Conservation (phyloP, 257 asterid species). For the Nicotiana knightiana region DNA sequence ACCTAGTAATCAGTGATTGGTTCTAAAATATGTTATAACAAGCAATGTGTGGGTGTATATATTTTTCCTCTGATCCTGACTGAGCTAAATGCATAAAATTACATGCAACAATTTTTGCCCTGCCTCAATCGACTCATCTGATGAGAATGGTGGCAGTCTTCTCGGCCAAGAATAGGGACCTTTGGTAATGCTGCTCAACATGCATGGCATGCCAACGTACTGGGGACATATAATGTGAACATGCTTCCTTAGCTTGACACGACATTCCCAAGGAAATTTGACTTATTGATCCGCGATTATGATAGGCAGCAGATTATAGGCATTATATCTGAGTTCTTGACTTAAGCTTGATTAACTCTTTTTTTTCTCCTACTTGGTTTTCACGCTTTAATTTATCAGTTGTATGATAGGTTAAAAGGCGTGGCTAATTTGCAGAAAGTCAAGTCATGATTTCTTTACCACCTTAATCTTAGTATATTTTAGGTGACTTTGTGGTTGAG, state of each 20-base stretch:
- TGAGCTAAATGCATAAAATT: no score
- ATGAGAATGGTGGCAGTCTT: no score
- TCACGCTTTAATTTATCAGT: neutral
- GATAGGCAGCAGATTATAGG: neutral
- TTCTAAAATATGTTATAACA: no score
- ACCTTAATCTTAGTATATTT: neutral
- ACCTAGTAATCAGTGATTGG: no score
- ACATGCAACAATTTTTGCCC: no score
- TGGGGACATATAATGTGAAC: slow-evolving; percentile 50
- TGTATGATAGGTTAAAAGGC: neutral
- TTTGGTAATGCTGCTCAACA: slow-evolving; percentile 29
- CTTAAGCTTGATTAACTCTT: neutral
- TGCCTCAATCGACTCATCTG: slow-evolving; percentile 6
- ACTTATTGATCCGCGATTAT: neutral
- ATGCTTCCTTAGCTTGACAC: slow-evolving; percentile 37
- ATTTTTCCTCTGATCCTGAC: slow-evolving; percentile 36
- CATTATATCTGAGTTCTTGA: neutral
- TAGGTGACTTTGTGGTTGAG: neutral
- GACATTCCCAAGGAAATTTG: neutral
- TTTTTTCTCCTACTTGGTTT: neutral
- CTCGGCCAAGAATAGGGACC: no score
- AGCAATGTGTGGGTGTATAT: no score
- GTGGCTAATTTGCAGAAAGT: no score
- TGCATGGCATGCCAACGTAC: slow-evolving; percentile 40
- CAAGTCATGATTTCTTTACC: no score